A percentile compares a stretch with the other conserved stretches of the same genome.
Conservation (phyloP, 495 filamentous ascomycete genomes). For the Hypoxylon perforatum region DNA sequence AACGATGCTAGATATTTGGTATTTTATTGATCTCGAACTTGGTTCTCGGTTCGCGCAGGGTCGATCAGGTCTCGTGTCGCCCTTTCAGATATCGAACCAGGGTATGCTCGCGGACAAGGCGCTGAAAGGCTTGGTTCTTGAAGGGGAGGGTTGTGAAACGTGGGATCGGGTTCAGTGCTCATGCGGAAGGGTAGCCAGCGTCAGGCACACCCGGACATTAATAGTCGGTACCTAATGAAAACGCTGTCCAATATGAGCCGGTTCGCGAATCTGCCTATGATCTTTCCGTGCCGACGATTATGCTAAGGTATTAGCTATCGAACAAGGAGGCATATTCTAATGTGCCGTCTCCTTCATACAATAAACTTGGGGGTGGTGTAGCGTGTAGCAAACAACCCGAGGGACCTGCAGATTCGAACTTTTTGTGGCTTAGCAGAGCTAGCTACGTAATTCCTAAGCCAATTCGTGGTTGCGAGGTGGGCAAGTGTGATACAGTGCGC, state of each 20-base stretch:
- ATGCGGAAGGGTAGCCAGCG: slow-evolving; percentile 21
- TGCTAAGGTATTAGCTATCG: neutral
- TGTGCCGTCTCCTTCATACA: slow-evolving; percentile 13
- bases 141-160: slow-evolving; percentile 39
- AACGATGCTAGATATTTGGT: neutral
- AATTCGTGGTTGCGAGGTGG: neutral
- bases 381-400: slow-evolving; percentile 5
- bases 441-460: slow-evolving; percentile 35
- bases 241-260: neutral
- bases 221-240: slow-evolving; percentile 6
- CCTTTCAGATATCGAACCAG: slow-evolving; percentile 27
- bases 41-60: slow-evolving; percentile 17
- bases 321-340: neutral
- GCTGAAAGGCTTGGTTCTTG: slow-evolving; percentile 27
- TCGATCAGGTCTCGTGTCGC: slow-evolving; percentile 23
- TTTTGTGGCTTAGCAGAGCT: slow-evolving; percentile 36
- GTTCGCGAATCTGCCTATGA: neutral
- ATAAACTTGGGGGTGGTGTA: neutral
- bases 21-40: neutral
- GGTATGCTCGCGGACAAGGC: slow-evolving; percentile 29
- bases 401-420: slow-evolving; percentile 16
- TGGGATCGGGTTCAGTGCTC: slow-evolving; percentile 35
- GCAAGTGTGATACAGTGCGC: neutral
- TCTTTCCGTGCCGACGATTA: neutral
- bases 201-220: slow-evolving; percentile 22